Percentiles rank a stretch among this genome's conserved stretches.
These are phyloP conservation scores for Lasiosphaeria hispida DNA, from an alignment of 495 filamentous ascomycete genomes.

Conservation along the genomic window DNA sequence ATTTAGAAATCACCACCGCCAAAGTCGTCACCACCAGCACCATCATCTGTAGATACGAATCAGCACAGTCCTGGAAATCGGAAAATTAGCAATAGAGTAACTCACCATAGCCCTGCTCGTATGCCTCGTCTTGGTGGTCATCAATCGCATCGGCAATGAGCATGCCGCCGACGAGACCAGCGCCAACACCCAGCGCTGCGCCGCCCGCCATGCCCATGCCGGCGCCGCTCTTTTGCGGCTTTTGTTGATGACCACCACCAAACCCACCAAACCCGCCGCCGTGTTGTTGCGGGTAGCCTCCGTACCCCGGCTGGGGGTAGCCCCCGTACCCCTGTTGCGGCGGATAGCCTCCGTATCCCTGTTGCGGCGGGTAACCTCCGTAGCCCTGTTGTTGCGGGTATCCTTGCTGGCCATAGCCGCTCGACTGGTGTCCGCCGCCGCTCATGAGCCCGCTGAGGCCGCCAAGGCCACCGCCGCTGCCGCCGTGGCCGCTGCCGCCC, in stretches of 20 bases:
- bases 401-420: slow-evolving; percentile 36
- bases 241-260: slow-evolving; percentile 6
- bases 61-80: no score
- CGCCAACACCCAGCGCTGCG: slow-evolving; percentile 74
- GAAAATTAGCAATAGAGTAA: no score
- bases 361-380: slow-evolving; percentile 20
- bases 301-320: slow-evolving; percentile 34
- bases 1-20: neutral
- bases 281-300: slow-evolving; percentile 16
- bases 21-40: neutral
- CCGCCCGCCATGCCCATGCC: slow-evolving; percentile 68
- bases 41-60: no score
- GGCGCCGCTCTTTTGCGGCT: slow-evolving; percentile 34
- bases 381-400: slow-evolving; percentile 37
- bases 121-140: slow-evolving; percentile 54
- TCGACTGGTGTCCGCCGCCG: slow-evolving; percentile 22
- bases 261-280: neutral
- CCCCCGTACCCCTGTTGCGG: slow-evolving; percentile 28
- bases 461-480: slow-evolving; percentile 14
- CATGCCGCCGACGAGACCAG: slow-evolving; percentile 69
- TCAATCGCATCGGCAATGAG: slow-evolving; percentile 64
- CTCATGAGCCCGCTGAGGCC: slow-evolving; percentile 12
- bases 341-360: slow-evolving; percentile 36
- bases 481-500: slow-evolving; percentile 12
- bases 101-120: slow-evolving; percentile 44